phyloP scores from a whole-genome alignment of 2,329 filamentous ascomycete species.

The Fusarium goolgardi region DNA sequence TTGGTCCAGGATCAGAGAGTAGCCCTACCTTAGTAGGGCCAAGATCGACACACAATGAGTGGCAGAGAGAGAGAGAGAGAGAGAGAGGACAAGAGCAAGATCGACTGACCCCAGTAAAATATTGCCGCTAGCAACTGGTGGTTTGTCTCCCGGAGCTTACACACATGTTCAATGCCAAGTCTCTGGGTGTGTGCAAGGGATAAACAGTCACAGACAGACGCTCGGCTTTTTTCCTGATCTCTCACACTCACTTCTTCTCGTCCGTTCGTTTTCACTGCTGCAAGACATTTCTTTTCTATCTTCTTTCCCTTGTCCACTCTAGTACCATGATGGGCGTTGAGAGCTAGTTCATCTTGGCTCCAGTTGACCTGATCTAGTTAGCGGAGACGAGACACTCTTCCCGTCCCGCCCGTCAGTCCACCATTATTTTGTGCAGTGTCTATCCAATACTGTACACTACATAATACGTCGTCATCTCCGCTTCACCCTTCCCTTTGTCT shows the following conservation, averaged over 20 bases:
- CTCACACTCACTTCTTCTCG: background rate
- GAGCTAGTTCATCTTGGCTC: background rate
- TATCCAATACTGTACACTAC: background rate
- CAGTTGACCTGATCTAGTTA: conserved; percentile 1
- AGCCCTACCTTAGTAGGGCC: conserved; percentile 24
- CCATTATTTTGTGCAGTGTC: background rate
- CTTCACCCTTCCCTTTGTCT: background rate
- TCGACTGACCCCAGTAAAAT: background rate
- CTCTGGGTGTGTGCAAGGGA: conserved; percentile 21
- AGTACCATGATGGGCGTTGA: background rate
- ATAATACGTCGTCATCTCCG: conserved; percentile 37
- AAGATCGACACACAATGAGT: conserved; percentile 26
- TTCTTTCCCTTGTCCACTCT: conserved; percentile 8
- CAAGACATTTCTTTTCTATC: conserved; percentile 1
- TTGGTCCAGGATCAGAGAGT: background rate
- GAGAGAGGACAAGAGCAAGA: background rate
- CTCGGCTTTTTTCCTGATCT: background rate
- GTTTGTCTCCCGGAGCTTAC: conserved; percentile 18
- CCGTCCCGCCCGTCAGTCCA: background rate
- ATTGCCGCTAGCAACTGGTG: conserved; percentile 12
- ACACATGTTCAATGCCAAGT: conserved; percentile 14
- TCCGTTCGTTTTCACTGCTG: background rate
- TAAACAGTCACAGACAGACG: conserved; percentile 2
- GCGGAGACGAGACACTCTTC: conserved; percentile 4
- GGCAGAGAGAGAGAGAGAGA: background rate